phyloP scores from a whole-genome alignment of 2,329 filamentous ascomycete species.

The Aphanocladium album region DNA sequence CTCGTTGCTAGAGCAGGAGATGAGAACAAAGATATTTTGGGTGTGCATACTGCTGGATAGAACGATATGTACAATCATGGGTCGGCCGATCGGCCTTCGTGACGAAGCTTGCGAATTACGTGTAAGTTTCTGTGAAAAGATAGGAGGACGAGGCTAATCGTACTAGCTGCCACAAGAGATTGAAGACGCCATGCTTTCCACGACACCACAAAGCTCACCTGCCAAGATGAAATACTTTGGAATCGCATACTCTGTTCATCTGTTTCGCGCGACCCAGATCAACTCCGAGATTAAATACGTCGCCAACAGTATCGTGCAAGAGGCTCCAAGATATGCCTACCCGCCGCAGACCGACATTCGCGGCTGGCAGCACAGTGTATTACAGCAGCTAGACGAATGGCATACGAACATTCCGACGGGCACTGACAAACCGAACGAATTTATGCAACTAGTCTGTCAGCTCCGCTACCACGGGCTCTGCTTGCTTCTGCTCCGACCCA shows the following conservation, averaged over 20 bases:
- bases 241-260: slow-evolving; percentile 42
- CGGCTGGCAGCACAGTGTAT: slow-evolving; percentile 41
- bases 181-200: slow-evolving; percentile 18
- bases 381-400: slow-evolving; percentile 37
- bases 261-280: slow-evolving; percentile 42
- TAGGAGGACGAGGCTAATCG: slow-evolving; percentile 14
- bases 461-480: slow-evolving; percentile 43
- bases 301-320: slow-evolving; percentile 46
- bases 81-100: slow-evolving; percentile 48
- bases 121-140: slow-evolving; percentile 25
- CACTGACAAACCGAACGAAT: slow-evolving; percentile 13
- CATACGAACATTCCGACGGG: slow-evolving; percentile 28
- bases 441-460: slow-evolving; percentile 33
- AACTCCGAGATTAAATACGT: slow-evolving; percentile 56
- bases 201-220: neutral
- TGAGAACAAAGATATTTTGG: slow-evolving; percentile 53
- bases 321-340: slow-evolving; percentile 43
- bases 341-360: slow-evolving; percentile 40
- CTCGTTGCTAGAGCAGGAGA: slow-evolving; percentile 45
- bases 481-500: slow-evolving; percentile 46
- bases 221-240: slow-evolving; percentile 18
- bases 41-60: slow-evolving; percentile 48
- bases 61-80: slow-evolving; percentile 50
- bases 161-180: slow-evolving; percentile 26
- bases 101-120: slow-evolving; percentile 51